These are phyloP conservation scores for Erodium maritimum DNA, from an alignment of 345 rosid species.

Conservation along the genomic window DNA sequence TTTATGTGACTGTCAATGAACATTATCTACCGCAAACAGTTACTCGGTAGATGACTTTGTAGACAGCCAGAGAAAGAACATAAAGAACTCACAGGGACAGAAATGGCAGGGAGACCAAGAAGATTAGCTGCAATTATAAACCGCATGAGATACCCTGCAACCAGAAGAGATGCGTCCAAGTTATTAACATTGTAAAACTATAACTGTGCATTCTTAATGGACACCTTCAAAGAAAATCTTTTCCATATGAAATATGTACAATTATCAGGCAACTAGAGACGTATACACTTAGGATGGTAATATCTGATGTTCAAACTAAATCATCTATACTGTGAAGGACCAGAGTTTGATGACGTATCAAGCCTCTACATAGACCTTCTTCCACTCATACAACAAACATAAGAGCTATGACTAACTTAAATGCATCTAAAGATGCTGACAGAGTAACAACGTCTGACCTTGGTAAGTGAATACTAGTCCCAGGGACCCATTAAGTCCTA, in stretches of 20 bases:
- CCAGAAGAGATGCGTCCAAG: background rate
- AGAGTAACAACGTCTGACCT: no score
- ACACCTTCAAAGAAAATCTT: background rate
- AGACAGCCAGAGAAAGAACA: background rate
- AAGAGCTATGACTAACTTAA: no score
- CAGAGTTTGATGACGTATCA: background rate
- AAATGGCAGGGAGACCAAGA: slow-evolving; percentile 74
- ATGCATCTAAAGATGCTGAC: no score
- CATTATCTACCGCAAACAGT: background rate
- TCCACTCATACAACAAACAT: no score
- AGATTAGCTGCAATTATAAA: slow-evolving; percentile 55
- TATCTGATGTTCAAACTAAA: background rate
- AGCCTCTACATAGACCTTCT: no score
- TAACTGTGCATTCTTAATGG: background rate
- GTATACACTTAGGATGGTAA: background rate
- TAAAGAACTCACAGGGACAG: slow-evolving; percentile 51
- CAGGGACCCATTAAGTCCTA: no score
- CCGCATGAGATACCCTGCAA: slow-evolving; percentile 64
- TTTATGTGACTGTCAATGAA: no score
- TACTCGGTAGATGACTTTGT: background rate
- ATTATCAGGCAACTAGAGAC: background rate
- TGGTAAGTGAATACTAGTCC: no score
- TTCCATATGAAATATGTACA: background rate
- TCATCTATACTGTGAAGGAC: background rate
- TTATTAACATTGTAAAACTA: background rate